Conservation (phyloP, 768 basidiomycete species). For the Mycena rebaudengoi region DNA sequence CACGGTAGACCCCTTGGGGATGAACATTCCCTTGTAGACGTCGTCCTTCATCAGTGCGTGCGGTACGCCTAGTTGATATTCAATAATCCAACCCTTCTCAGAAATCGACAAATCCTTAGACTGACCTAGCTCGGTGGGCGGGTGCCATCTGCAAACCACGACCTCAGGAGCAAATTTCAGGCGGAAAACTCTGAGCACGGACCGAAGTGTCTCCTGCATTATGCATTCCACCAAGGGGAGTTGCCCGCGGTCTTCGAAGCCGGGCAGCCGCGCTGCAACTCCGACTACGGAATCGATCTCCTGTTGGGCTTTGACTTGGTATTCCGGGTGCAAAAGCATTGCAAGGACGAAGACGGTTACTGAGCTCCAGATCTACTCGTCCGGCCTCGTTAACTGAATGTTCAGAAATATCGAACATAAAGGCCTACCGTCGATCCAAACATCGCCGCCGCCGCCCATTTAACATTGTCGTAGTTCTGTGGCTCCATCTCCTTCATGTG, state of each 20-base stretch:
- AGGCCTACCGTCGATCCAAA: conserved; percentile 3
- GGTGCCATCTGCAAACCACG: conserved; percentile 8
- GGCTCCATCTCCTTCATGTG: background rate
- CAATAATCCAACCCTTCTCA: background rate
- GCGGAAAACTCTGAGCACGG: background rate
- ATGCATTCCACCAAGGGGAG: conserved; percentile 36
- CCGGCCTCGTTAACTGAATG: background rate
- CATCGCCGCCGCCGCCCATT: conserved; percentile 12
- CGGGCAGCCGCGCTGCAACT: conserved; percentile 32
- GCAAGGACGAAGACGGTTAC: conserved; percentile 39
- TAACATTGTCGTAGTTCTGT: background rate
- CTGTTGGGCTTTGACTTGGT: conserved; percentile 37
- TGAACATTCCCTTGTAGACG: conserved; percentile 44
- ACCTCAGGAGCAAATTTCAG: conserved; percentile 15
- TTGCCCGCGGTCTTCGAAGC: conserved; percentile 29
- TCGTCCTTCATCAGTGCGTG: conserved; percentile 43
- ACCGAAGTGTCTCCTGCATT: conserved; percentile 28
- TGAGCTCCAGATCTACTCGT: conserved; percentile 16
- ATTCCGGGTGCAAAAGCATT: conserved; percentile 41
- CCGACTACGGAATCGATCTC: conserved; percentile 43
- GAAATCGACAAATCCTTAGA: background rate
- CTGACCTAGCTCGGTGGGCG: conserved; percentile 5
- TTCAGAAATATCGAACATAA: background rate
- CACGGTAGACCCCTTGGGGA: conserved; percentile 41
- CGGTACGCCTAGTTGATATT: conserved; percentile 30